These are phyloP conservation scores for Gracilaria caudata DNA, from an alignment of 23 red algal genomes.

Conservation along the genomic window DNA sequence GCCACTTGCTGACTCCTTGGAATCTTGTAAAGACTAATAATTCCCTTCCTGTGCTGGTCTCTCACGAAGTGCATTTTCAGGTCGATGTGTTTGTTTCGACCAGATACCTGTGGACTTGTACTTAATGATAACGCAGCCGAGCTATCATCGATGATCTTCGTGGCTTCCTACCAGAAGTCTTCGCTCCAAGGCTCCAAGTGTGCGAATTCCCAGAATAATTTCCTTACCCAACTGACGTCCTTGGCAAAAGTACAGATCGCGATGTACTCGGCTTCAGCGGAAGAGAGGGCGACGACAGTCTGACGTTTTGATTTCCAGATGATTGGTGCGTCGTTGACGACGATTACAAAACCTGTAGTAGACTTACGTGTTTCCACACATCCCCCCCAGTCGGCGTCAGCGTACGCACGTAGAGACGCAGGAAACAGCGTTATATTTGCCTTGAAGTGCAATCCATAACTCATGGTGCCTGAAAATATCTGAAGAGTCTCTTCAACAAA, in stretches of 20 bases:
- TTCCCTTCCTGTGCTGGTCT: neutral
- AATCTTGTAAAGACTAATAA: neutral
- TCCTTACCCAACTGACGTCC: neutral
- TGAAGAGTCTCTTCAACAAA: neutral
- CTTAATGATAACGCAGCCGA: conserved; percentile 9
- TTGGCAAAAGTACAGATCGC: neutral
- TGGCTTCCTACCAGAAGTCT: neutral
- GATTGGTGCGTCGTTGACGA: conserved; percentile 24
- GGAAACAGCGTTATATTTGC: neutral
- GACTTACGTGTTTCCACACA: neutral
- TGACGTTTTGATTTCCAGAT: conserved; percentile 25
- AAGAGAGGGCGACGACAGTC: neutral
- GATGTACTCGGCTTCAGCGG: conserved; percentile 43
- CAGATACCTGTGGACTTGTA: neutral
- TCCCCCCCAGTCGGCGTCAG: conserved; percentile 15
- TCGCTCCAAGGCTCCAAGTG: neutral
- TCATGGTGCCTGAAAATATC: neutral
- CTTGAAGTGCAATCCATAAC: neutral
- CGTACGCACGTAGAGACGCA: neutral
- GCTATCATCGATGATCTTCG: neutral
- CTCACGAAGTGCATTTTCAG: conserved; percentile 5
- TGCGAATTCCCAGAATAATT: neutral
- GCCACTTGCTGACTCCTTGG: conserved; percentile 3
- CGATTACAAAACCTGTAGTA: conserved; percentile 12
- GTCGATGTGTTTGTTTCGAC: conserved; percentile 3